Conservation (phyloP, 768 basidiomycete species). For the Sarcomyxa edulis region DNA sequence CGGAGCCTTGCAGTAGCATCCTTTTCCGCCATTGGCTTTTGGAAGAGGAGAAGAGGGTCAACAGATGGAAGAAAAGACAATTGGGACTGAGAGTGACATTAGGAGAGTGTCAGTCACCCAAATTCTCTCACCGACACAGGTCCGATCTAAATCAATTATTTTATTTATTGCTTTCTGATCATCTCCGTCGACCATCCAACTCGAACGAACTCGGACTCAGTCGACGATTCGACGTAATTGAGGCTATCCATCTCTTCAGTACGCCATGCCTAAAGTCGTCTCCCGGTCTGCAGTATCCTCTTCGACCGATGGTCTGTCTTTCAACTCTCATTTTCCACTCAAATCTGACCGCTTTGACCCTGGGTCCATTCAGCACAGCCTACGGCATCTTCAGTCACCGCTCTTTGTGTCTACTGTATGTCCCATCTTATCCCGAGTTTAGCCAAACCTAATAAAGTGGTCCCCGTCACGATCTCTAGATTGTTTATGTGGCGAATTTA, state of each 20-base stretch:
- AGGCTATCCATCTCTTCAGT: too few species aligned
- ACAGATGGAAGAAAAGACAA: constrained; percentile 4
- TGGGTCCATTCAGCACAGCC: constrained; percentile 65
- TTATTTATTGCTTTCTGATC: too few species aligned
- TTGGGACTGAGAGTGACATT: too few species aligned
- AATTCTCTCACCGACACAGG: background rate
- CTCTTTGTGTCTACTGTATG: constrained; percentile 80
- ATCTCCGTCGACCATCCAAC: too few species aligned
- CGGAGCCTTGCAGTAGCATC: constrained; percentile 71
- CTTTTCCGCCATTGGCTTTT: constrained; percentile 81
- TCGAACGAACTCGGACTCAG: too few species aligned
- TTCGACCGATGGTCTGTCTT: constrained; percentile 69
- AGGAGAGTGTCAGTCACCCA: too few species aligned
- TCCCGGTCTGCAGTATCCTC: constrained; percentile 86
- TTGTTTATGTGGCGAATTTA: constrained; percentile 85
- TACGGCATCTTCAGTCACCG: constrained; percentile 72
- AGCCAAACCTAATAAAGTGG: constrained; percentile 8
- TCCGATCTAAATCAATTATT: too few species aligned
- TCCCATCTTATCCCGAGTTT: constrained; percentile 15
- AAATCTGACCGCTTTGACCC: too few species aligned
- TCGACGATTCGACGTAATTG: too few species aligned
- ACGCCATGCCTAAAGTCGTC: constrained; percentile 91
- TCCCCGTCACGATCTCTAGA: constrained; percentile 45
- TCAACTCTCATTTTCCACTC: background rate
- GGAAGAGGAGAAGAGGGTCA: constrained; percentile 4